phyloP scores from a whole-genome alignment of 208 protist genomes.

The Trypanosoma cruzi region DNA sequence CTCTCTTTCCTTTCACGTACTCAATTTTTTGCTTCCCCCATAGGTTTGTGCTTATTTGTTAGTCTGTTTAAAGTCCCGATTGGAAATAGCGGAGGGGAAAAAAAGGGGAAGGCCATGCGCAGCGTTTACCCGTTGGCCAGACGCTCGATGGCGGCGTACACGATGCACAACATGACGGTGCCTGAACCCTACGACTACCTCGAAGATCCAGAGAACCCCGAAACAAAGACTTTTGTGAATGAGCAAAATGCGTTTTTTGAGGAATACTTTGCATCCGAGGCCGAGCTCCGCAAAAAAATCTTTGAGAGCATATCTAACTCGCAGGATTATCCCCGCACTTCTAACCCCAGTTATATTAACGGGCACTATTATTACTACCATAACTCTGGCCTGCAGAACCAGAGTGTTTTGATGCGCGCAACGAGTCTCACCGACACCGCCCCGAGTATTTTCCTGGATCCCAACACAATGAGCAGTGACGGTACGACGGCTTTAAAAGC shows the following conservation, averaged over 20 bases:
- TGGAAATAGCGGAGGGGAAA: neutral
- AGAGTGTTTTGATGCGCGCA: conserved; percentile 71
- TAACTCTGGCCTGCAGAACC: conserved; percentile 94
- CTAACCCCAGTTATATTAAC: conserved; percentile 56
- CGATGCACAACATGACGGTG: conserved; percentile 71
- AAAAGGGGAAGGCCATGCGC: conserved; percentile 25
- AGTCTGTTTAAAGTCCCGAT: neutral
- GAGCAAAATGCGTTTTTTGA: conserved; percentile 82
- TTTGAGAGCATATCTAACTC: conserved; percentile 49
- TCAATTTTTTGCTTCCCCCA: neutral
- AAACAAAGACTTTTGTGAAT: conserved; percentile 90
- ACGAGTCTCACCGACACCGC: conserved; percentile 34
- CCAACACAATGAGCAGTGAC: conserved; percentile 86
- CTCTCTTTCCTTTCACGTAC: conserved; percentile 19
- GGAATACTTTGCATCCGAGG: conserved; percentile 60
- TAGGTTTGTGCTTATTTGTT: neutral
- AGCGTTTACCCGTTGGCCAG: conserved; percentile 56
- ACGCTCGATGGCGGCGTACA: conserved; percentile 62
- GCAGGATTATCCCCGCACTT: conserved; percentile 86
- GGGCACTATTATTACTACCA: conserved; percentile 86
- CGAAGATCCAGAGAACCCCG: conserved; percentile 84
- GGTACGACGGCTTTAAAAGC: conserved; percentile 79
- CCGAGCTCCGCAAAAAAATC: conserved; percentile 55
- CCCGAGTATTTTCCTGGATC: conserved; percentile 87
- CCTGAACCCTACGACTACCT: conserved; percentile 94